Base-by-base conservation (phyloP, 345 rosid genomes). In the Eucalyptus polyanthemos region DNA sequence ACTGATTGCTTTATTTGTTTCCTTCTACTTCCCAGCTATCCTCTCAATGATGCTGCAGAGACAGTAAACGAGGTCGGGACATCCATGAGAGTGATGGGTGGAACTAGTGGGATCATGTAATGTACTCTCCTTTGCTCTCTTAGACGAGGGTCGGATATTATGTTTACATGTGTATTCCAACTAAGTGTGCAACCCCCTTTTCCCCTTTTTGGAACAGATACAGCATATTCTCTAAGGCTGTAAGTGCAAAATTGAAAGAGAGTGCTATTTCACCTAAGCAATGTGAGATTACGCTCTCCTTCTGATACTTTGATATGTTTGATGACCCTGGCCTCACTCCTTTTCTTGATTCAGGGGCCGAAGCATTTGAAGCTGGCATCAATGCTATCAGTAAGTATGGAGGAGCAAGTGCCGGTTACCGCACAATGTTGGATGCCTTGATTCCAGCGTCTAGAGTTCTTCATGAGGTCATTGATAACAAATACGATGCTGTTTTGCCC, bases 31-130 rank as follows among this genome's bases (percentile, higher is more conserved):
- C 91, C 85, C 93, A 97, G 99, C 90, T 98, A 98, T 94, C 99
- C 99, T 80, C 94, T 97, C 91, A 96, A 96, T 62, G 96, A 97
- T 94, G 97, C 95, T 81, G 95, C 97, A 2, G 99, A 98, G 93
- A 98, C 99, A 88, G 94, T 97, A 67, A 95, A 95, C 89, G 98
- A 97, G 91, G 97, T 98, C 88, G 98, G 97, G 88, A 93, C 96
- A 93, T 96, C 94, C 85, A 98, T 97, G 42, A 76, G 83, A 37
- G 83, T 37, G 83, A 76, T 76, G 99, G 99, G 99, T 89, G 99
- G 99, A 51, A 97, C 99, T 86, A 97, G 99, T 90, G 99, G 99
- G 89, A 96, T 97, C 89, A 83, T 97, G 99, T 97, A 97, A 54
- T 25, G 47, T 65, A 65, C 60, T 51, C 31, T 47, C 81, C 50